Evolutionary conservation across 441 rosid species (phyloP), one percentile per base, ranked within the genome.

Genomic region (Syzygium syzygioides): DNA sequence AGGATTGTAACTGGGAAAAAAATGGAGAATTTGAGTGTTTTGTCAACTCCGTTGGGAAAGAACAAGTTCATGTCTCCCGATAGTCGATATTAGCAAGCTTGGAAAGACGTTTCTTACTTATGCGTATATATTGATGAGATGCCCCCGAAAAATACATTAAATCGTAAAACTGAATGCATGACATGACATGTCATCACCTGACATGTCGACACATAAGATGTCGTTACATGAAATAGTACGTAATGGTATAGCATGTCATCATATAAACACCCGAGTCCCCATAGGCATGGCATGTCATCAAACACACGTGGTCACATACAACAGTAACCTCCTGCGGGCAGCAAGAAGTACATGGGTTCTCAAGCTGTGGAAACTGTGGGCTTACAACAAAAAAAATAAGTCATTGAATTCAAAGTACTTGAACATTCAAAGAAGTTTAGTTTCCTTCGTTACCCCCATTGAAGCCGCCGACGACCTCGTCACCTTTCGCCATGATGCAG

Each of bases 161-260:
- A 60, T 60, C n/a, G 68, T n/a, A 30, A n/a, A 60, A 60, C 7
- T 45, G 18, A 60, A 19, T 60, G 28, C 66, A 14, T 60, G 68
- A 60, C 68, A 28, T 60, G 32, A 6, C 68, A 60, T 7, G 20
- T 64, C 37, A 30, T 64, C 5, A 7, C 37, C 2, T 11, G 7
- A 62, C 37, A 62, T 1, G 37, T 62, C 1, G 20, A n/a, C 0
- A 14, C 37, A 64, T 1, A 5, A n/a, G 6, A 30, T 14, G 11
- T 14, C 1, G 7, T 64, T 1, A 20, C 4, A 17, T 64, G 71
- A 62, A 62, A 62, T n/a, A 0, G n/a, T n/a, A 0, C 32, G 18
- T n/a, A n/a, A n/a, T n/a, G 0, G 11, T 20, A n/a, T 7, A 34
- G 9, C 37, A 15, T 0, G 1, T n/a, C 1, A 10, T 62, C 37